Evolutionary conservation across 192 early-diverging fungal species (phyloP).

Genomic region (Umbelopsis isabellina): DNA sequence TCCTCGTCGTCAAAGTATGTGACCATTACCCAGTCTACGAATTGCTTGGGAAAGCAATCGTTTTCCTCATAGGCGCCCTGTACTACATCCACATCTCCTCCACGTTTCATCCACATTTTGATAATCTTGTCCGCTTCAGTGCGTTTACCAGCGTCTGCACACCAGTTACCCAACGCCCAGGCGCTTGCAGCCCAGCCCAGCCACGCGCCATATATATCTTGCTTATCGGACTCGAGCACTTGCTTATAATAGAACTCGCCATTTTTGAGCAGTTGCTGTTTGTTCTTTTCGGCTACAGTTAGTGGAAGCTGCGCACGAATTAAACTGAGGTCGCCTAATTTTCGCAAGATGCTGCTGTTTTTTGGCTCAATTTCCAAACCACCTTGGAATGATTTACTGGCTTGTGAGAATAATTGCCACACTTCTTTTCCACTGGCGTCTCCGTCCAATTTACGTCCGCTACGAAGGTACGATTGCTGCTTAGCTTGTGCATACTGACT

Average conservation of each 20-base stretch:
- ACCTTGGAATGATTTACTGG: conserved; percentile 45
- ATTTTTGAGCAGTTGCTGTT: conserved; percentile 51
- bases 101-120: conserved; percentile 62
- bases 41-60: conserved; percentile 28
- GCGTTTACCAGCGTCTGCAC: conserved; percentile 47
- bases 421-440: conserved; percentile 20
- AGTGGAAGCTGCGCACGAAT: conserved; percentile 44
- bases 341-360: conserved; percentile 54
- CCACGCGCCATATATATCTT: conserved; percentile 42
- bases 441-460: conserved; percentile 16
- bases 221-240: conserved; percentile 46
- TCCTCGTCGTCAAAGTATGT: conserved; percentile 33
- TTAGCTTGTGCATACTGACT: conserved; percentile 48
- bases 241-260: conserved; percentile 55
- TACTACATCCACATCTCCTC: conserved; percentile 31
- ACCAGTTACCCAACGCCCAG: conserved; percentile 55
- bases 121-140: conserved; percentile 69
- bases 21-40: conserved; percentile 31
- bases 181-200: conserved; percentile 50
- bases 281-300: conserved; percentile 45
- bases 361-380: conserved; percentile 51
- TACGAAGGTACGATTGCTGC: conserved; percentile 13
- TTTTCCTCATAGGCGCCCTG: conserved; percentile 26
- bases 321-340: conserved; percentile 54
- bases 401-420: conserved; percentile 49